Percentiles rank a stretch among this genome's conserved stretches.
Evolutionary conservation across 202 grass and related monocot species (phyloP).

Genomic region (Eragrostis tef): DNA sequence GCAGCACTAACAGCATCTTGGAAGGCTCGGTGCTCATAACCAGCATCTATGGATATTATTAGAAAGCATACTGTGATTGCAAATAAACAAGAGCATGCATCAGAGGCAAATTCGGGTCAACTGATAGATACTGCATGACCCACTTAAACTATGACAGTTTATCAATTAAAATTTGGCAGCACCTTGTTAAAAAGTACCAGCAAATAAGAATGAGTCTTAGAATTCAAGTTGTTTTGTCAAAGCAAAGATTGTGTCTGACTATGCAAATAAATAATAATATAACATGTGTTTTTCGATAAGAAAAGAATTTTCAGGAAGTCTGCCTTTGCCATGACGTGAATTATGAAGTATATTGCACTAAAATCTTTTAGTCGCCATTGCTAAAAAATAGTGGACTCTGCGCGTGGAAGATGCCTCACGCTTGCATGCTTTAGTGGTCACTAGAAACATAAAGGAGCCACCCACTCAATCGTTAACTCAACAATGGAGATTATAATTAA

Average conservation of each 20-base stretch:
- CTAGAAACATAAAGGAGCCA: constrained; percentile 52
- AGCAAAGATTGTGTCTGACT: not conserved
- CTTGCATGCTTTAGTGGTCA: constrained; percentile 48
- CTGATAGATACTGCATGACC: constrained; percentile 29
- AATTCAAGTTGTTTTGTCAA: constrained; percentile 24
- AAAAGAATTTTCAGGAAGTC: constrained; percentile 26
- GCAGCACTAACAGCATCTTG: constrained; percentile 61
- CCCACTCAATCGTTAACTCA: constrained; percentile 51
- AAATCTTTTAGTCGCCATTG: constrained; percentile 45
- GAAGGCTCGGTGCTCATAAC: constrained; percentile 55
- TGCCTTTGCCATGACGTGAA: constrained; percentile 54
- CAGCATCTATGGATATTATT: constrained; percentile 67
- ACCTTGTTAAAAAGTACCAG: not conserved
- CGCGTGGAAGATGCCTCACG: constrained; percentile 51
- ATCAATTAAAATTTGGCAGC: constrained; percentile 16
- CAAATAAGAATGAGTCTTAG: not conserved
- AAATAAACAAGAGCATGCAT: constrained; percentile 33
- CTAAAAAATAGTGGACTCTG: constrained; percentile 50
- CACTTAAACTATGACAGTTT: constrained; percentile 24
- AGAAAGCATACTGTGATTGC: constrained; percentile 56
- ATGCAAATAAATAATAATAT: not conserved
- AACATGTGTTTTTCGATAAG: not conserved
- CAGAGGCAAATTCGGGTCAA: constrained; percentile 44
- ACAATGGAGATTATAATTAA: constrained; percentile 42
- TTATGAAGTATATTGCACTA: constrained; percentile 51